Percentiles rank a stretch among this genome's conserved stretches.
Evolutionary conservation across 2,329 filamentous ascomycete species (phyloP).

Genomic region (Thelonectria discophora): DNA sequence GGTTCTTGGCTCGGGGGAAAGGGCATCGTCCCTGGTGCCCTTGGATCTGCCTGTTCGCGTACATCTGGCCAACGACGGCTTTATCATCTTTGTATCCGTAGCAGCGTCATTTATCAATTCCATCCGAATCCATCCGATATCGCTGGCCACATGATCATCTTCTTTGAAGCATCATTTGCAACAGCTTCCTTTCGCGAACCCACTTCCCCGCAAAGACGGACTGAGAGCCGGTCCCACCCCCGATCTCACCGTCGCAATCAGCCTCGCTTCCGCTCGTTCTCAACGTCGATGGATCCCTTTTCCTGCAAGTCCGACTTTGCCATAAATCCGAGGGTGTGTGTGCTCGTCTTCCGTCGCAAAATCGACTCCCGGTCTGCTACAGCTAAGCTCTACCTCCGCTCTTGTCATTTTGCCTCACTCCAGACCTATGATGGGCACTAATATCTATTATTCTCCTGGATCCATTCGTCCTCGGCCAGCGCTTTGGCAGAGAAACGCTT

Average conservation of each 20-base stretch:
- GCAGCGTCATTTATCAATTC: too few relatives aligned
- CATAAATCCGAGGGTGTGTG: not conserved
- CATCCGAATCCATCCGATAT: conserved; percentile 23
- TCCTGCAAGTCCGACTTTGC: conserved; percentile 12
- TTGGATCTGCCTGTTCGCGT: not conserved
- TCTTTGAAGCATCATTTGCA: conserved; percentile 10
- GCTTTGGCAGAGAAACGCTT: conserved; percentile 43
- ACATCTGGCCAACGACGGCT: not conserved
- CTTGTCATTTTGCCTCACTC: too few relatives aligned
- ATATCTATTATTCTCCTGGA: too few relatives aligned
- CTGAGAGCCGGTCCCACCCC: not conserved
- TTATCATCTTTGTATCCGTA: not conserved
- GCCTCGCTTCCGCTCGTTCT: not conserved
- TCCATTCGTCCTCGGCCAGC: conserved; percentile 45
- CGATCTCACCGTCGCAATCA: conserved; percentile 8
- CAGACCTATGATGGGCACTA: too few relatives aligned
- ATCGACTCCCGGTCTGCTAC: not conserved
- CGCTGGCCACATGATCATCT: conserved; percentile 22
- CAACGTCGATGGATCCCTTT: not conserved
- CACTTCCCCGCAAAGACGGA: conserved; percentile 23
- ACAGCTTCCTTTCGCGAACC: not conserved
- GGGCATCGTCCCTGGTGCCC: not conserved
- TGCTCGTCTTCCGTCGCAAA: not conserved
- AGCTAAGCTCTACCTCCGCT: too few relatives aligned
- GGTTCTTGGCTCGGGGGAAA: not conserved